Evolutionary conservation across 352 stramenopile genomes (phyloP), one percentile per base, ranked within the genome.

Genomic region (Phytophthora meadii): DNA sequence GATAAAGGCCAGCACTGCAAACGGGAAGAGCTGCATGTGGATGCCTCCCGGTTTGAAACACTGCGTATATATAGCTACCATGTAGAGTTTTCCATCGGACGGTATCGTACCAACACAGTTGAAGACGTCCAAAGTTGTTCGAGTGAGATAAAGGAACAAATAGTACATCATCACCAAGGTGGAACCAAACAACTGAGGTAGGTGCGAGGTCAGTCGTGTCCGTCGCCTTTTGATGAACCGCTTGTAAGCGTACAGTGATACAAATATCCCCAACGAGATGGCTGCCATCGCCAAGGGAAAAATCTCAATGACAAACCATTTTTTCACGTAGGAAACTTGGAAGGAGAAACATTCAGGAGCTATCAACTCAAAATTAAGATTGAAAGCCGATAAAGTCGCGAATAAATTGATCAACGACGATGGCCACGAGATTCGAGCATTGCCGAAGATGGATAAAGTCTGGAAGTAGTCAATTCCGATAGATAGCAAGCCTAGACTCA

Each of bases 391-490:
- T 27, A 95, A 60, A 12, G 79, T 83, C 5, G 80, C 77, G 54
- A 90, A 93, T 8, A 94, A 66, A 11, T 68, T 72, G n/a, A 89
- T 71, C 11, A 96, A 37, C 12, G 72, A 61, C 41, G 61, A 24
- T 8, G 89, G 89, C 89, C 89, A 97, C 14, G 75, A 56, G 48
- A 95, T 79, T 4, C 78, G 77, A 5, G 87, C 77, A 46, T 82
- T 82, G 6, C 81, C 84, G 45, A 97, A 94, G 44, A 97, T 88
- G 8, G 84, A 84, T 1, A 97, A 65, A 17, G 93, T 91, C 70
- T 97, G 88, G 39, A 94, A 84, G 80, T 94, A 96, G 62, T 96
- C 88, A 25, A 95, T 80, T 19, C 83, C 88, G 44, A 96, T 94
- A 1, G 82, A 88, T 3, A 97, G 42, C 8, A 95, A 61, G 1